Evolutionary conservation across 2,329 filamentous ascomycete species (phyloP).

Genomic region (Alternaria alternata): DNA sequence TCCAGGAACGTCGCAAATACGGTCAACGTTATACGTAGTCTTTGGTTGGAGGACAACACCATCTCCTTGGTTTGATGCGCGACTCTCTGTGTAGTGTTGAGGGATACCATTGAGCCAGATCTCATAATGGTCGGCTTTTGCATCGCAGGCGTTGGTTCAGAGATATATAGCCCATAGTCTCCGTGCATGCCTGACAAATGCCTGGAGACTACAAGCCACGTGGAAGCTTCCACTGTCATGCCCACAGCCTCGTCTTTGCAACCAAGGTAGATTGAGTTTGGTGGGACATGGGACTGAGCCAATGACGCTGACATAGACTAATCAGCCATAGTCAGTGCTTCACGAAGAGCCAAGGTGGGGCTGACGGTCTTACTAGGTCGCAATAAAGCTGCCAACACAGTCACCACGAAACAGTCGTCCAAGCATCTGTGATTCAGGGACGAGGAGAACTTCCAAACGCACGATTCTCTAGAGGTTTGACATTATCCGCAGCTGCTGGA

Average conservation of each 20-base stretch:
- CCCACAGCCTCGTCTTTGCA: neutral
- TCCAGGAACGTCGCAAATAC: constrained; percentile 7
- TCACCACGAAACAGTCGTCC: neutral
- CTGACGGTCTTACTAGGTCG: constrained; percentile 3
- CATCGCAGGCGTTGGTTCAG: neutral
- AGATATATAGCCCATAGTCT: neutral
- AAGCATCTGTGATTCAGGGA: neutral
- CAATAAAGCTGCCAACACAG: constrained; percentile 3
- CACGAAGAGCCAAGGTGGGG: constrained; percentile 10
- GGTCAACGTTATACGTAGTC: neutral
- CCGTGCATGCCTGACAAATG: neutral
- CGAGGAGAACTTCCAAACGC: too few relatives aligned
- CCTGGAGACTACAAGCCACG: neutral
- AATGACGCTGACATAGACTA: constrained; percentile 12
- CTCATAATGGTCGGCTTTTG: neutral
- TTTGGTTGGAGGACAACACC: neutral
- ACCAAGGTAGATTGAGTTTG: neutral
- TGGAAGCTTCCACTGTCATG: neutral
- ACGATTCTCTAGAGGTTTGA: neutral
- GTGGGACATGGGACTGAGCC: neutral
- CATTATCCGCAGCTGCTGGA: neutral
- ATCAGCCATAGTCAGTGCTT: constrained; percentile 3
- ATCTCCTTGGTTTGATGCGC: neutral
- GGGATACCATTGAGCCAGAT: neutral
- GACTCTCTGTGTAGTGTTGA: neutral